A percentile compares a stretch with the other conserved stretches of the same genome.
Conservation (phyloP, 495 filamentous ascomycete species). For the Cenococcum geophilum region DNA sequence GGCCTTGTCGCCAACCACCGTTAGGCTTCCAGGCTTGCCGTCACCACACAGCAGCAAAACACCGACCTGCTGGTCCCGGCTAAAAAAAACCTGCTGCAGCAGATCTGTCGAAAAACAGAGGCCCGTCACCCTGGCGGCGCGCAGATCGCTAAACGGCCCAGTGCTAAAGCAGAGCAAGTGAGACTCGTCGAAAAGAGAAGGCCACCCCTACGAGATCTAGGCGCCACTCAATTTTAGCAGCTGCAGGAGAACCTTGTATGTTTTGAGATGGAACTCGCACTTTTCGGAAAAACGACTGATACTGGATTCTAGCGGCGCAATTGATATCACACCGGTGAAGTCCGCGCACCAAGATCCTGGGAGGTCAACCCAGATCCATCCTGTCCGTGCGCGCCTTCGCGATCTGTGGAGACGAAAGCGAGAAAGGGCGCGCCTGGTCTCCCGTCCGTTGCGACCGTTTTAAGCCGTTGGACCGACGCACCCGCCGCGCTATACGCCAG, state of each 20-base stretch:
- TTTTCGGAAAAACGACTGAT: conserved; percentile 21
- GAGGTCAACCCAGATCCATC: conserved; percentile 19
- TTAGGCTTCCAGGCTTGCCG: no score
- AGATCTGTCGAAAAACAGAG: conserved; percentile 8
- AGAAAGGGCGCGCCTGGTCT: not conserved
- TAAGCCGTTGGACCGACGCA: not conserved
- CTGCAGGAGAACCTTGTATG: conserved; percentile 30
- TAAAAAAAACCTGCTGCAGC: not conserved
- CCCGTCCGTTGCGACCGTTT: conserved; percentile 7
- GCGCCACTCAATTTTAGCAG: conserved; percentile 24
- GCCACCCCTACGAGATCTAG: conserved; percentile 2
- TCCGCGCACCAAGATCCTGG: conserved; percentile 6
- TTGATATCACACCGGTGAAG: conserved; percentile 15
- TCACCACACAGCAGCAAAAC: not conserved
- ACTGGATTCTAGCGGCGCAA: conserved; percentile 1
- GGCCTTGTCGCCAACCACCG: no score
- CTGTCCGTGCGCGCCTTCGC: conserved; percentile 23
- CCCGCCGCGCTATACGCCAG: not conserved
- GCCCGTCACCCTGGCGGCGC: conserved; percentile 20
- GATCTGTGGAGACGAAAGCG: conserved; percentile 25
- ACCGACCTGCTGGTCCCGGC: not conserved
- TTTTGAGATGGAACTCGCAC: conserved; percentile 26
- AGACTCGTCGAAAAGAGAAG: conserved; percentile 23
- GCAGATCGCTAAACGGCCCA: conserved; percentile 26
- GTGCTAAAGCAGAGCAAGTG: conserved; percentile 8